phyloP scores from a whole-genome alignment of 2,329 filamentous ascomycete species.

The Xylariaceae sp. region DNA sequence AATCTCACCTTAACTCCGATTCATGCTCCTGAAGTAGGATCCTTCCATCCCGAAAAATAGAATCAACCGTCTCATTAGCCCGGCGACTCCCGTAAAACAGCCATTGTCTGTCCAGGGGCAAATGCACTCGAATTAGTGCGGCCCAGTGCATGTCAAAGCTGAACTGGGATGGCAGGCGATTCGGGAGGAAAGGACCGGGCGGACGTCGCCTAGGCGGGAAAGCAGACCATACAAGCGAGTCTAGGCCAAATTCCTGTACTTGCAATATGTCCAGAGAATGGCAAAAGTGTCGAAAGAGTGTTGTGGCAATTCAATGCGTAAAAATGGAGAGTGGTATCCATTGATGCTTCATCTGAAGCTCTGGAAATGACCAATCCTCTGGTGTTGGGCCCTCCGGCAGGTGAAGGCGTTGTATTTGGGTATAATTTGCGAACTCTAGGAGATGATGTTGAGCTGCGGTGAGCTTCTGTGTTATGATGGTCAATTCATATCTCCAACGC shows the following conservation, averaged over 20 bases:
- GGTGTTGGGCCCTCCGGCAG: slow-evolving; percentile 8
- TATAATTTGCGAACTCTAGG: slow-evolving; percentile 12
- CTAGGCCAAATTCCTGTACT: slow-evolving; percentile 17
- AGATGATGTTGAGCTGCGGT: slow-evolving; percentile 5
- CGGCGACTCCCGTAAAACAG: background rate
- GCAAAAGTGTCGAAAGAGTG: slow-evolving; percentile 28
- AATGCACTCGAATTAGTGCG: slow-evolving; percentile 15
- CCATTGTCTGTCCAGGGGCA: slow-evolving; percentile 8
- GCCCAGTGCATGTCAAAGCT: background rate
- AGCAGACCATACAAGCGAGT: slow-evolving; percentile 7
- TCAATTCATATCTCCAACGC: slow-evolving; percentile 50
- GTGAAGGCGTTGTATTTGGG: slow-evolving; percentile 12
- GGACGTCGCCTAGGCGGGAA: slow-evolving; percentile 4
- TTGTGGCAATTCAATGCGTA: slow-evolving; percentile 16
- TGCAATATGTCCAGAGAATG: slow-evolving; percentile 34
- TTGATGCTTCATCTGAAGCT: slow-evolving; percentile 20
- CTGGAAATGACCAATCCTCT: slow-evolving; percentile 7
- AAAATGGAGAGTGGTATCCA: slow-evolving; percentile 29
- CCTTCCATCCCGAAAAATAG: background rate
- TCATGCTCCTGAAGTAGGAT: slow-evolving; percentile 16
- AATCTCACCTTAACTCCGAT: slow-evolving; percentile 22
- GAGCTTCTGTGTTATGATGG: background rate
- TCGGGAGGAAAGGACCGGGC: background rate
- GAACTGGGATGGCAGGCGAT: slow-evolving; percentile 10
- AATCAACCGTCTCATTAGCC: slow-evolving; percentile 1